A percentile compares a stretch with the other conserved stretches of the same genome.
Conservation (phyloP, 148 eudicot genomes). For the Polygonum aviculare region DNA sequence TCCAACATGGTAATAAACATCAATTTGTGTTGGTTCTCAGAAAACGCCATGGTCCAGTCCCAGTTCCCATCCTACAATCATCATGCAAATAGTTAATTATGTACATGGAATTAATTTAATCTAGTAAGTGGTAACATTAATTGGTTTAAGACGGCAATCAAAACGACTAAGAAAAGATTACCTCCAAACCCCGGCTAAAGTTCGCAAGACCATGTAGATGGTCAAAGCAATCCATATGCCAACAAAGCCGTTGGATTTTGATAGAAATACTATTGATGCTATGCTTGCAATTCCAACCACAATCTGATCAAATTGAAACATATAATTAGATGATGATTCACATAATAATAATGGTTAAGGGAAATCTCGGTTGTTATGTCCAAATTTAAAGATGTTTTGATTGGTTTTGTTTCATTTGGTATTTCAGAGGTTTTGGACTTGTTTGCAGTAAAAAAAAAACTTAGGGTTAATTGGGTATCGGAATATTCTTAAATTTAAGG, state of each 20-base stretch:
- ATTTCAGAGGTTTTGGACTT: too few relatives aligned
- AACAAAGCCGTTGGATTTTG: conserved; percentile 52
- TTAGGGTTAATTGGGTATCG: too few relatives aligned
- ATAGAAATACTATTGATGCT: conserved; percentile 47
- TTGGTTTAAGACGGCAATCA: neutral
- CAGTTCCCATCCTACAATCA: conserved; percentile 69
- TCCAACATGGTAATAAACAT: neutral
- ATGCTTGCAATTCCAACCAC: conserved; percentile 61
- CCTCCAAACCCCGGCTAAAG: conserved; percentile 90
- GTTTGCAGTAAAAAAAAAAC: too few relatives aligned
- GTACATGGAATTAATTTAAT: neutral
- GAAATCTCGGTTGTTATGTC: too few relatives aligned
- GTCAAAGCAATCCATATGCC: conserved; percentile 90
- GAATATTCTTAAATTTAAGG: too few relatives aligned
- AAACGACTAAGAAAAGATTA: conserved; percentile 6
- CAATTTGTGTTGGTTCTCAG: conserved; percentile 24
- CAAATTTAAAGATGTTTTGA: too few relatives aligned
- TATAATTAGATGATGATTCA: neutral
- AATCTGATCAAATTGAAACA: conserved; percentile 30
- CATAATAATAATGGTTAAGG: neutral
- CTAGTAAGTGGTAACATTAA: neutral
- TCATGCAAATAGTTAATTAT: neutral
- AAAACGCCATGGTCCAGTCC: conserved; percentile 88
- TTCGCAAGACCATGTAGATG: conserved; percentile 74
- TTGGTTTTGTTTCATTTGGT: too few relatives aligned